phyloP scores from a whole-genome alignment of 1,284 basidiomycete genomes.

The Fomes fomentarius region DNA sequence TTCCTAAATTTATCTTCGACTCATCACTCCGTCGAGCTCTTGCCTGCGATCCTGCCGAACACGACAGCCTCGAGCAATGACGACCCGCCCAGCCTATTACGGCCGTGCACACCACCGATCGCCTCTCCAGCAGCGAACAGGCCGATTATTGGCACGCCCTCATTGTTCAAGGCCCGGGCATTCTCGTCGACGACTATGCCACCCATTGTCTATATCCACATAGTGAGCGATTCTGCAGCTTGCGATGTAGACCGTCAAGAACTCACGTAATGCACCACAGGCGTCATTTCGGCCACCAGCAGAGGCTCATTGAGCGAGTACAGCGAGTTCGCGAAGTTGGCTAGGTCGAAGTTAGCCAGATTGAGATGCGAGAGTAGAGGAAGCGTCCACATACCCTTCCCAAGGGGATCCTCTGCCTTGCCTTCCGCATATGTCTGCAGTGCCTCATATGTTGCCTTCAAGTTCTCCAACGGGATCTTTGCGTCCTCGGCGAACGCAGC shows the following conservation, averaged over 20 bases:
- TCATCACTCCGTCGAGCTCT: not conserved
- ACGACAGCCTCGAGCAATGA: slow-evolving; percentile 99
- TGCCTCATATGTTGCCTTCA: slow-evolving; percentile 91
- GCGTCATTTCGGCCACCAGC: slow-evolving; percentile 95
- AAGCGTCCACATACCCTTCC: slow-evolving; percentile 68
- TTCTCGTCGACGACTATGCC: slow-evolving; percentile 93
- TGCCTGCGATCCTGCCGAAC: slow-evolving; percentile 71
- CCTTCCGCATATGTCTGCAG: slow-evolving; percentile 79
- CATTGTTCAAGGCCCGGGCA: slow-evolving; percentile 78
- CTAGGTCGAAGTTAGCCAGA: not conserved
- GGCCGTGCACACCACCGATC: slow-evolving; percentile 97
- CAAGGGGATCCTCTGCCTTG: slow-evolving; percentile 91
- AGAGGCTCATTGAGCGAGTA: slow-evolving; percentile 78
- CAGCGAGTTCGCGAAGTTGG: slow-evolving; percentile 87
- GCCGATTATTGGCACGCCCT: slow-evolving; percentile 82
- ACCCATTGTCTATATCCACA: slow-evolving; percentile 75
- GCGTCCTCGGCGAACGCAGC: slow-evolving; percentile 95
- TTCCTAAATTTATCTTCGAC: not conserved
- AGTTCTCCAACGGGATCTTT: slow-evolving; percentile 71
- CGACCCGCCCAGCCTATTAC: slow-evolving; percentile 99
- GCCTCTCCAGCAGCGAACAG: slow-evolving; percentile 96
- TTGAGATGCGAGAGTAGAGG: not conserved
- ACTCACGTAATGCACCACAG: slow-evolving; percentile 81
- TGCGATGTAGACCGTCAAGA: not conserved
- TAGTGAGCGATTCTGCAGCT: not conserved